Evolutionary conservation across 2,329 filamentous ascomycete species (phyloP).

Genomic region (Colletotrichum sp.): DNA sequence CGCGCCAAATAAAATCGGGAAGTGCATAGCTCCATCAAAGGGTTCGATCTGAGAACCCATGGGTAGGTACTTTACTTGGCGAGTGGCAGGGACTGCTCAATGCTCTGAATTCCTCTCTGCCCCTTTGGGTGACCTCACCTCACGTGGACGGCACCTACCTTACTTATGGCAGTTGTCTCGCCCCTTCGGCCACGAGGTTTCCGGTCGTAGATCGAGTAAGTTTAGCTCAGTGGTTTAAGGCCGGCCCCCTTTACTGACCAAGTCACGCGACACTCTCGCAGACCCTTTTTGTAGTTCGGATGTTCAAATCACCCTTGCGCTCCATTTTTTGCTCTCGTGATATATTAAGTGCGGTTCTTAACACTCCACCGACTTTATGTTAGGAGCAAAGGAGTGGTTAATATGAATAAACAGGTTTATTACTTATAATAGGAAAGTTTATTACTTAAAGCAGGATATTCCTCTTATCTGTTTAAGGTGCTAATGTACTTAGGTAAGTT

Average conservation of each 20-base stretch:
- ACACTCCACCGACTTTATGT: too few relatives aligned
- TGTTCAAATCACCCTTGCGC: neutral
- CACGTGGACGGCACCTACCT: neutral
- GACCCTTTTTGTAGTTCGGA: neutral
- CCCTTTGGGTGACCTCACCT: neutral
- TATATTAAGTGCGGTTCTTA: too few relatives aligned
- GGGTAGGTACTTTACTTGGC: fast-evolving
- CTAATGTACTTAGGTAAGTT: too few relatives aligned
- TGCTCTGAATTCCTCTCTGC: fast-evolving
- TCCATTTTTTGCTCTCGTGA: too few relatives aligned
- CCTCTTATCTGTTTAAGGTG: too few relatives aligned
- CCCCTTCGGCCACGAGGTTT: neutral
- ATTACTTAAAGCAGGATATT: too few relatives aligned
- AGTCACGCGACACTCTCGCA: neutral
- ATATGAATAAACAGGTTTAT: too few relatives aligned
- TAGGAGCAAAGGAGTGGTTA: too few relatives aligned
- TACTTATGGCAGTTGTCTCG: neutral
- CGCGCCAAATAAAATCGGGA: neutral
- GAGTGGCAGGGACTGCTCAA: fast-evolving
- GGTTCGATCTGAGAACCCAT: fast-evolving
- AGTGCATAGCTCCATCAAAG: fast-evolving
- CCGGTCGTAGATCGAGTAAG: neutral
- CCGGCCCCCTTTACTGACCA: neutral
- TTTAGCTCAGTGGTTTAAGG: neutral
- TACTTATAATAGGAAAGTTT: too few relatives aligned